Conservation (phyloP, 2,329 filamentous ascomycete species). For the Dissoconium aciculare region DNA sequence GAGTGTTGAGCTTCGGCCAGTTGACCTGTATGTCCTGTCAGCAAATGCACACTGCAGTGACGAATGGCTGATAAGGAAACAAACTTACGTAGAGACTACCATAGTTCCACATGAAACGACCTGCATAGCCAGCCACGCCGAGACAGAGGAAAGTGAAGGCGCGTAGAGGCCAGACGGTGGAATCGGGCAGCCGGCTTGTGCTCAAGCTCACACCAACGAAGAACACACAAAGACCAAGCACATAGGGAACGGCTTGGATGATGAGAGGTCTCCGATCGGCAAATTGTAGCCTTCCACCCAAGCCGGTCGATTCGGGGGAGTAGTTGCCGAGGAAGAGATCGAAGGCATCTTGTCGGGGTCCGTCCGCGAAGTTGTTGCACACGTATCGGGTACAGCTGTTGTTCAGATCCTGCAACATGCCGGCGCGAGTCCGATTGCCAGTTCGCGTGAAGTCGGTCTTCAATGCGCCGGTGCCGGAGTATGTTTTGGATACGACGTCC, state of each 20-base stretch:
- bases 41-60: too few relatives aligned
- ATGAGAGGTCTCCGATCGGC: conserved; percentile 70
- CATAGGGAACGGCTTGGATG: conserved; percentile 86
- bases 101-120: conserved; percentile 64
- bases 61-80: too few relatives aligned
- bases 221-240: conserved; percentile 74
- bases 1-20: conserved; percentile 92
- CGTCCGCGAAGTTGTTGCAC: conserved; percentile 87
- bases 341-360: conserved; percentile 85
- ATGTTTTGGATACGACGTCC: conserved; percentile 80
- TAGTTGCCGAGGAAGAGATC: conserved; percentile 87
- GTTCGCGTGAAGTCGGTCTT: conserved; percentile 98
- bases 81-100: conserved; percentile 88
- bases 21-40: conserved; percentile 74
- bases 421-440: conserved; percentile 71
- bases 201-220: conserved; percentile 62
- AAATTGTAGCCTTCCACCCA: conserved; percentile 62
- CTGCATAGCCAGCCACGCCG: conserved; percentile 52
- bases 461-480: conserved; percentile 89
- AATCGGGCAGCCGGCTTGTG: conserved; percentile 55
- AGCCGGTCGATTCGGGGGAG: conserved; percentile 54
- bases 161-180: conserved; percentile 65
- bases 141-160: conserved; percentile 71
- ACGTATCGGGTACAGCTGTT: conserved; percentile 83
- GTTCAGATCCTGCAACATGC: conserved; percentile 70